These are phyloP conservation scores for Diaporthe vaccinii DNA, from an alignment of 2,329 filamentous ascomycete genomes.

Conservation along the genomic window DNA sequence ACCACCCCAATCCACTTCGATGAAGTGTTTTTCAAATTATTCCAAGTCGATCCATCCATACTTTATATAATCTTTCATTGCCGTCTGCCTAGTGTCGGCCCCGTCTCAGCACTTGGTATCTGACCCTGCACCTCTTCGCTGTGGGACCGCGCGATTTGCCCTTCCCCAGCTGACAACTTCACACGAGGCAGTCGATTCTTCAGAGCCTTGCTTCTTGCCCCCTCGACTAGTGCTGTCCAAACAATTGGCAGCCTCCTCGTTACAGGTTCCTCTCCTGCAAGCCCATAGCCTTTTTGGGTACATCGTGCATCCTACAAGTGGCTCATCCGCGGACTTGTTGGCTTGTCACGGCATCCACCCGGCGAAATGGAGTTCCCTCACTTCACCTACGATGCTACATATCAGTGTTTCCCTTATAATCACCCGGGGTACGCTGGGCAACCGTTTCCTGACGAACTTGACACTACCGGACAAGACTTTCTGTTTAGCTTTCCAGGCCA, in stretches of 20 bases:
- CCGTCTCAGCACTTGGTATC: slow-evolving; percentile 22
- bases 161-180: background rate
- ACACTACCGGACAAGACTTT: slow-evolving; percentile 6
- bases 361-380: slow-evolving; percentile 32
- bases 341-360: background rate
- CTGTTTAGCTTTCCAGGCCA: slow-evolving; percentile 36
- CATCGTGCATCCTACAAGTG: slow-evolving; percentile 4
- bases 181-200: slow-evolving; percentile 28
- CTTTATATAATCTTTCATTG: slow-evolving; percentile 29
- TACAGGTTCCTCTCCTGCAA: slow-evolving; percentile 19
- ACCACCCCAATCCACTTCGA: slow-evolving; percentile 19
- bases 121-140: background rate
- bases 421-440: slow-evolving; percentile 10
- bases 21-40: slow-evolving; percentile 7
- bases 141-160: background rate
- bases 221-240: slow-evolving; percentile 1
- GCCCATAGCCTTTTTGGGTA: background rate
- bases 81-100: slow-evolving; percentile 25
- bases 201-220: slow-evolving; percentile 30
- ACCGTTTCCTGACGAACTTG: slow-evolving; percentile 9
- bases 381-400: slow-evolving; percentile 17
- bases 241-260: background rate
- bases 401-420: slow-evolving; percentile 16
- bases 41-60: background rate
- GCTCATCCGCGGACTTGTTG: background rate